phyloP scores from a whole-genome alignment of 106 monocot species.

The Dendrobium nobile region DNA sequence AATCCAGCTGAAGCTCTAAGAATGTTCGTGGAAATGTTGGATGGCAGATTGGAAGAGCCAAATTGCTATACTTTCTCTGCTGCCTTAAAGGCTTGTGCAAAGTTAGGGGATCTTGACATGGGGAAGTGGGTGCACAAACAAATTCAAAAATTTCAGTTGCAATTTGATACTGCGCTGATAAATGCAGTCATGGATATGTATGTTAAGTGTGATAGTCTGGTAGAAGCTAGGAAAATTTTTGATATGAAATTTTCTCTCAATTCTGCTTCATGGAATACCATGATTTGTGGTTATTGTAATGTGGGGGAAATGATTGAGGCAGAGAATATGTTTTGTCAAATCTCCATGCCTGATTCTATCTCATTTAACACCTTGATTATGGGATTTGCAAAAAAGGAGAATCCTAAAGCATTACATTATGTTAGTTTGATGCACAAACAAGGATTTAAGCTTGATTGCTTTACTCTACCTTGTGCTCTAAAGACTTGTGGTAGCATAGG shows the following conservation, averaged over 20 bases:
- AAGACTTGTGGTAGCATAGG: slow-evolving; percentile 36
- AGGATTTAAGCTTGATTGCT: slow-evolving; percentile 46
- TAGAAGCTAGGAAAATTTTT: slow-evolving; percentile 54
- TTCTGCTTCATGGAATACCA: slow-evolving; percentile 56
- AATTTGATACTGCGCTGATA: slow-evolving; percentile 46
- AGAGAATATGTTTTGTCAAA: slow-evolving; percentile 38
- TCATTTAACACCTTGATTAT: slow-evolving; percentile 69
- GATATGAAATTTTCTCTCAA: slow-evolving; percentile 23
- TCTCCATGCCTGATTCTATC: slow-evolving; percentile 40
- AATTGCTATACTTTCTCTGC: slow-evolving; percentile 48
- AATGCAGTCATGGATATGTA: slow-evolving; percentile 78
- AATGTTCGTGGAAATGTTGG: slow-evolving; percentile 41
- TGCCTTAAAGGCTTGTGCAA: slow-evolving; percentile 59
- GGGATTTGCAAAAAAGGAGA: slow-evolving; percentile 47
- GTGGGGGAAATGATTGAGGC: slow-evolving; percentile 38
- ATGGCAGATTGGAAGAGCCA: slow-evolving; percentile 22
- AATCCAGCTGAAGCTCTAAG: slow-evolving; percentile 40
- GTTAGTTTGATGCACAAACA: slow-evolving; percentile 38
- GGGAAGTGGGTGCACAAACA: slow-evolving; percentile 54
- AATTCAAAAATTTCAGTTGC: slow-evolving; percentile 7
- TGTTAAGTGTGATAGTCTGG: slow-evolving; percentile 46
- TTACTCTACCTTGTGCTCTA: slow-evolving; percentile 62
- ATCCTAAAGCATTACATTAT: slow-evolving; percentile 42
- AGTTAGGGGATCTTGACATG: slow-evolving; percentile 32
- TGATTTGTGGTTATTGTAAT: slow-evolving; percentile 54